These are phyloP conservation scores for Saccharomyces hybrid DNA, from an alignment of 1,139 yeast genomes.

Conservation along the genomic window DNA sequence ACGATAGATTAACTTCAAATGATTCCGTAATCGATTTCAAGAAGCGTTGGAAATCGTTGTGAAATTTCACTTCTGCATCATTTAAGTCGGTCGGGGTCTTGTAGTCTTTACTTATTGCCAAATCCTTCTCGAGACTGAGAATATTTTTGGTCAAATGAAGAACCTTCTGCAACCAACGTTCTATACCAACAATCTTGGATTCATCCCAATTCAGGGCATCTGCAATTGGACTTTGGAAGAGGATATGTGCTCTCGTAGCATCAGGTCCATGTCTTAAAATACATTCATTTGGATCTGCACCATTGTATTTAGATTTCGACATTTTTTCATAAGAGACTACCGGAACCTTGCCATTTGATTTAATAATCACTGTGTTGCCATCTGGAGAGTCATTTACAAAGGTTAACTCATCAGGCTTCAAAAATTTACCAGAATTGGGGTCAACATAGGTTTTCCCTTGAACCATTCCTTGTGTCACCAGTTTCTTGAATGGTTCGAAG, in stretches of 20 bases:
- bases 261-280: constrained; percentile 85
- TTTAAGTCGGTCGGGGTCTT: constrained; percentile 27
- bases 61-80: constrained; percentile 46
- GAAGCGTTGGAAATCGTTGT: constrained; percentile 50
- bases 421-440: constrained; percentile 63
- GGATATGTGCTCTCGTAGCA: constrained; percentile 85
- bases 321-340: constrained; percentile 69
- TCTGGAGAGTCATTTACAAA: constrained; percentile 31
- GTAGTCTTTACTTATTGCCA: constrained; percentile 14
- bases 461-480: constrained; percentile 97
- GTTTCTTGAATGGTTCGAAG: constrained; percentile 73
- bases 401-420: constrained; percentile 70
- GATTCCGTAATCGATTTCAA: constrained; percentile 50
- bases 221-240: constrained; percentile 87
- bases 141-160: constrained; percentile 35
- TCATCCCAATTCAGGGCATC: constrained; percentile 90
- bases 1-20: constrained; percentile 49
- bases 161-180: constrained; percentile 74
- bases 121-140: background rate
- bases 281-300: constrained; percentile 81
- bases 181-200: constrained; percentile 73
- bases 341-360: constrained; percentile 46
- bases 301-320: constrained; percentile 94
- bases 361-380: constrained; percentile 37
- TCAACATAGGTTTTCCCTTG: constrained; percentile 80